Base-by-base conservation (phyloP, 352 stramenopile genomes). In the Phytophthora hibernalis region DNA sequence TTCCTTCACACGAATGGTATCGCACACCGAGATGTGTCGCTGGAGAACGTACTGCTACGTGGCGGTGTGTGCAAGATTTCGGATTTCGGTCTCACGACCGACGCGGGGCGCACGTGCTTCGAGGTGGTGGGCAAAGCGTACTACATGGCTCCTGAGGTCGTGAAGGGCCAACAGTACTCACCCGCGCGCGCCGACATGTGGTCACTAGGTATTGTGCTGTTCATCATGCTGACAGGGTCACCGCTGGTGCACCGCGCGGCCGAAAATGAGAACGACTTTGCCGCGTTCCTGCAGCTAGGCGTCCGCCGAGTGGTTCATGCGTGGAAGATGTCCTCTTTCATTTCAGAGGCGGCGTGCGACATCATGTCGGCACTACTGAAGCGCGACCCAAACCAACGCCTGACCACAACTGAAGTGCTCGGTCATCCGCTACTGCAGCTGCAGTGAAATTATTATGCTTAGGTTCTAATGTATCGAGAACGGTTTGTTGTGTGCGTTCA, bases 161-260 rank as follows among this genome's bases (percentile, higher is more conserved):
- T 84, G 20, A 55, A 60, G 2, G 54, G 66, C 11, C 24, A 70
- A 16, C 15, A 21, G 9, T 90, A 90, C 67, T 68, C 80, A 20
- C 77, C 81, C 0, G 48, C 47, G 2, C 65, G 49, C 2, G 82
- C 80, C n/a, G 82, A 91, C 48, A 85, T 89, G 72, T 91, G 82
- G 80, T 84, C 82, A 26, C 48, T 91, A 1, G 80, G 82, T 3
- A 75, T 91, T 47, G 74, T 88, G 54, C 50, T 89, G 11, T 91
- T 88, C 72, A 79, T 89, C 59, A 82, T 90, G 72, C 24, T 91
- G 21, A 82, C 77, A 1, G 82, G 82, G 0, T 86, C 80, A 3
- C 80, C 79, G 16, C 70, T 88, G 1, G 63, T 76, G 18, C 59
- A 66, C 1, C 68, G 48, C n/a, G 73, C 79, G 0, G 68, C 58